Evolutionary conservation across 2,329 filamentous ascomycete genomes (phyloP).

Genomic region (Orbilia ellipsospora): DNA sequence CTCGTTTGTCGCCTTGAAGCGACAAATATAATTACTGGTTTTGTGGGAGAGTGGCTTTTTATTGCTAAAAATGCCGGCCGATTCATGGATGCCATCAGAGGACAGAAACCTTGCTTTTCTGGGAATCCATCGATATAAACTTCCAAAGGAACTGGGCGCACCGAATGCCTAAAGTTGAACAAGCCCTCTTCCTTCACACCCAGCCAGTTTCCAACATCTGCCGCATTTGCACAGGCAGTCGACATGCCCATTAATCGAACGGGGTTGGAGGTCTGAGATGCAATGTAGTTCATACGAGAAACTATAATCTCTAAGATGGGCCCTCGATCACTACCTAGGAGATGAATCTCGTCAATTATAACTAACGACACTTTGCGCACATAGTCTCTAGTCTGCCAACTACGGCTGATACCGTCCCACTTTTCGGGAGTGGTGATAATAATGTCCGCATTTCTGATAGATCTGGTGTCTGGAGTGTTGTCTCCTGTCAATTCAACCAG

Average conservation of each 20-base stretch:
- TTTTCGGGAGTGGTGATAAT: conserved; percentile 99
- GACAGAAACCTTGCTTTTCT: conserved; percentile 92
- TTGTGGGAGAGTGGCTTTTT: conserved; percentile 93
- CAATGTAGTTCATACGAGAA: conserved; percentile 96
- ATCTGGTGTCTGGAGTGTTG: conserved; percentile 95
- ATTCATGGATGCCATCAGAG: conserved; percentile 99
- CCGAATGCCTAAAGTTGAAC: conserved; percentile 97
- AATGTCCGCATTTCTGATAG: conserved; percentile 94
- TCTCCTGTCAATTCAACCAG: conserved; percentile 96
- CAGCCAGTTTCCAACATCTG: conserved; percentile 93
- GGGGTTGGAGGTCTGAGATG: conserved; percentile 86
- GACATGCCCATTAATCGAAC: conserved; percentile 98
- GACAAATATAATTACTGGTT: conserved; percentile 98
- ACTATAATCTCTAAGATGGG: conserved; percentile 98
- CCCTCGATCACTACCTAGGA: conserved; percentile 88
- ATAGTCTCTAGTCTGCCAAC: conserved; percentile 97
- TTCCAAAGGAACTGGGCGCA: conserved; percentile 93
- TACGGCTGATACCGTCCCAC: conserved; percentile 99
- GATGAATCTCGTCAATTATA: conserved; percentile 98
- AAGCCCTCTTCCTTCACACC: conserved; percentile 84
- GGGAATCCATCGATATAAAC: conserved; percentile 98
- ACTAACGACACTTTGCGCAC: conserved; percentile 94
- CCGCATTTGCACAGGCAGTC: conserved; percentile 95
- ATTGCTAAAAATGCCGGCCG: conserved; percentile 95
- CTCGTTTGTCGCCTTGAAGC: conserved; percentile 94